phyloP scores from a whole-genome alignment of 2,329 filamentous ascomycete genomes.

The Exophiala viscosa region DNA sequence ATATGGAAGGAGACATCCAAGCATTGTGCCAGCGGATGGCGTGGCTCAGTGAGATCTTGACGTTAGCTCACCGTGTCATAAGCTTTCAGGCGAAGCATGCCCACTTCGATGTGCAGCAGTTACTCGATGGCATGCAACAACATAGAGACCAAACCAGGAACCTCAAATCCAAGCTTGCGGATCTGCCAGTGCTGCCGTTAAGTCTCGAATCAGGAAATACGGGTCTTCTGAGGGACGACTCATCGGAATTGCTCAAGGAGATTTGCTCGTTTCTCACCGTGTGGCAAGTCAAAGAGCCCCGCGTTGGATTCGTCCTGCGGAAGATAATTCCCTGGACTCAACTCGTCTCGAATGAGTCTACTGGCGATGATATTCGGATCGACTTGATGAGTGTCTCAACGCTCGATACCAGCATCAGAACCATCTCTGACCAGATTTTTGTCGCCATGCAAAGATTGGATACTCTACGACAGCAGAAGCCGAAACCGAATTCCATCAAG shows the following conservation, averaged over 20 bases:
- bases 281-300: conserved; percentile 49
- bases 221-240: neutral
- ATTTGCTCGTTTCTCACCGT: conserved; percentile 39
- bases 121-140: conserved; percentile 46
- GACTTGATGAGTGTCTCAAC: conserved; percentile 34
- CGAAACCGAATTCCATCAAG: conserved; percentile 57
- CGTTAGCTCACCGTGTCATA: conserved; percentile 59
- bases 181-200: conserved; percentile 49
- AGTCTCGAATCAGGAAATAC: conserved; percentile 37
- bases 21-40: conserved; percentile 26
- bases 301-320: conserved; percentile 61
- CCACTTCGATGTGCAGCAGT: conserved; percentile 44
- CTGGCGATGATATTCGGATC: conserved; percentile 18
- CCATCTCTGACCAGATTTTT: conserved; percentile 69
- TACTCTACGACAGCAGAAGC: conserved; percentile 53
- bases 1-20: conserved; percentile 8
- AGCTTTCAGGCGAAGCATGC: conserved; percentile 66
- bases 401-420: conserved; percentile 59
- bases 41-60: conserved; percentile 70
- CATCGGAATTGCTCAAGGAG: conserved; percentile 15
- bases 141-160: conserved; percentile 51
- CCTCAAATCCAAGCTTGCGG: conserved; percentile 42
- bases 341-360: conserved; percentile 28
- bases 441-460: conserved; percentile 73
- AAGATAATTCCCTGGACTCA: conserved; percentile 66